Evolutionary conservation across 2,329 filamentous ascomycete species (phyloP), one percentile per base, ranked within the genome.

Genomic region (Lomentospora prolificans): DNA sequence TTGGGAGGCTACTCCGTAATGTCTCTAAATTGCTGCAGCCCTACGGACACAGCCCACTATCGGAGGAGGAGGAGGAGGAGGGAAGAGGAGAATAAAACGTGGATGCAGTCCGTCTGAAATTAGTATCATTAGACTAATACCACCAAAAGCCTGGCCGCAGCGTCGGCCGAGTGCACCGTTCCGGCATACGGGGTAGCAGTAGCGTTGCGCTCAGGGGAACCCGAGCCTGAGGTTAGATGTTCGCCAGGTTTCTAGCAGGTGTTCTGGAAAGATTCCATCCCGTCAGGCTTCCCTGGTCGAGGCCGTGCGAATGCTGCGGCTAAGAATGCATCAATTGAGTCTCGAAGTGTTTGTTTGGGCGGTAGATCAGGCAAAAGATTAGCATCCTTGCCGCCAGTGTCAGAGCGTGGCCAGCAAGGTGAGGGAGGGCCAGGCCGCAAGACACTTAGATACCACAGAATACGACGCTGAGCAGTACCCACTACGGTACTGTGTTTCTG

Each of bases 311-410:
- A 22, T 22, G 44, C 44, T 48, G 44, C 44, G 44, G 44, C 44
- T 48, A 48, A 25, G 44, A 48, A 48, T 48, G 44, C 44, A 48
- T 48, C 44, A 48, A 48, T 48, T 48, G 44, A 48, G 44, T 48
- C 44, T 48, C 44, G 44, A 48, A 48, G 44, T 48, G 44, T 48
- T 48, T 48, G 44, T 48, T 33, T 48, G 44, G 44, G 22, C 10
- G 44, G 44, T 48, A 48, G 44, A 48, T 48, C 44, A 48, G 24
- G 44, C 44, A 48, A 25, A 48, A 48, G 22, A 25, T 22, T 25
- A 19, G 44, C 17, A 48, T 48, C 44, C 44, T 48, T 48, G 17
- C 17, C 44, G 44, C 22, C 22, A 19, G 7, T 25, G 44, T 48
- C 36, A 41, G 36, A 9, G 36, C 36, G 8, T 33, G 30, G 30